phyloP scores from a whole-genome alignment of 768 basidiomycete genomes.

The Lepiota subincarnata region DNA sequence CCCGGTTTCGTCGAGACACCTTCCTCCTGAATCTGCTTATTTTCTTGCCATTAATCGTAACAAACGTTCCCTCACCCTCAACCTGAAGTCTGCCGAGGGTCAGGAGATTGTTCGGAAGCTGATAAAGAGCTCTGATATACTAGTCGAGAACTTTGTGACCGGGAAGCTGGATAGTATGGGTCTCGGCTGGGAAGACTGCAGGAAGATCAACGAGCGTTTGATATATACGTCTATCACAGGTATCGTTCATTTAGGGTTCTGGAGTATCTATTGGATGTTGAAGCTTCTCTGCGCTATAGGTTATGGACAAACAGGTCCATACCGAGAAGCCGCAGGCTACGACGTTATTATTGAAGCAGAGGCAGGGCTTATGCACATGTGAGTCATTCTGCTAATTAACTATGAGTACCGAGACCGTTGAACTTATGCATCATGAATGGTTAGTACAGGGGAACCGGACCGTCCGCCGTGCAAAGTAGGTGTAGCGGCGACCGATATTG shows the following conservation, averaged over 20 bases:
- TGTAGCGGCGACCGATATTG: conserved; percentile 87
- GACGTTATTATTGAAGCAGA: conserved; percentile 87
- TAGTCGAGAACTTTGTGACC: conserved; percentile 86
- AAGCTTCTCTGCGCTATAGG: conserved; percentile 18
- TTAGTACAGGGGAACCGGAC: conserved; percentile 83
- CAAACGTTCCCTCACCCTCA: conserved; percentile 84
- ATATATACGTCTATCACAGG: conserved; percentile 91
- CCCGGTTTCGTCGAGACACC: conserved; percentile 51
- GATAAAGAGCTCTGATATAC: conserved; percentile 70
- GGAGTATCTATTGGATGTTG: not conserved
- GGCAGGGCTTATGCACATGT: conserved; percentile 95
- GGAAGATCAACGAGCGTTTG: conserved; percentile 68
- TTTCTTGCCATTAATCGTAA: conserved; percentile 87
- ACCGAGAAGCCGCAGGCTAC: conserved; percentile 77
- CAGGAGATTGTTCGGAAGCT: conserved; percentile 70
- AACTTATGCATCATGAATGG: not conserved
- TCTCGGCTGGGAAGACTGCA: conserved; percentile 81
- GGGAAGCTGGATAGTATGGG: conserved; percentile 85
- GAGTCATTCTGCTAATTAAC: conserved; percentile 21
- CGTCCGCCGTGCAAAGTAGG: conserved; percentile 92
- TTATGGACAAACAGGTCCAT: conserved; percentile 83
- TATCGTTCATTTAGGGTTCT: conserved; percentile 25
- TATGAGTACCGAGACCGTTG: not conserved
- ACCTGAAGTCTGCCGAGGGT: conserved; percentile 79
- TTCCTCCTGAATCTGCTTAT: conserved; percentile 90